Base-by-base conservation (phyloP, 495 filamentous ascomycete species). In the Glarea lozoyensis region DNA sequence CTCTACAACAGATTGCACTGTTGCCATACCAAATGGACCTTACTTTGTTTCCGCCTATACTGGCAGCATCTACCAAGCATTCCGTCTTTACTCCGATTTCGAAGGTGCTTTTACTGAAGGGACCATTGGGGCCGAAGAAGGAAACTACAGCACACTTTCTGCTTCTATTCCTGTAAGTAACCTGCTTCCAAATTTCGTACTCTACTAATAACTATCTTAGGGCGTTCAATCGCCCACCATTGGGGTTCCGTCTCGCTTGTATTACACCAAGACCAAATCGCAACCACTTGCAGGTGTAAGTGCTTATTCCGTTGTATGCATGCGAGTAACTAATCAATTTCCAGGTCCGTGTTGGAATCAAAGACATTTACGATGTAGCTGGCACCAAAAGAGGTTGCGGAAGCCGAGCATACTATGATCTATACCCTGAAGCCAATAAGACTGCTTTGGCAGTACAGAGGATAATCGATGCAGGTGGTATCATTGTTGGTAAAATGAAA, bases 401-500 rank as follows among this genome's bases (percentile, higher is more conserved):
- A 24, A 76, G 74, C 50, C 59, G 71, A 6, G 72, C 69, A 2
- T 76, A 62, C 58, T 69, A 73, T 37, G 49, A 66, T 13, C 56
- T 75, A 0, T 80, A 72, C 39, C 62, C 65, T 0, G 45, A 67
- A 1, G 59, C 55, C 15, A 66, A 60, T 11, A 48, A 39, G 4
- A 78, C 66, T 0, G 70, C 69, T 0, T 45, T 65, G 0, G 56
- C 65, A 2, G 60, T 81, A 1, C 64, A 76, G 39, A 59, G 60
- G 11, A 63, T 81, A 11, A 57, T 82, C 21, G 68, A 72, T 43
- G 64, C 67, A 5, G 77, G 79, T 0, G 78, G 73, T 1, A 52
- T 73, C 4, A 47, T 80, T 1, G 69, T 81, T 1, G 77, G 76
- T 6, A 73, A 76, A 37, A 69, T 66, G 53, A 77, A 75, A 49